Evolutionary conservation across 805 yeast species (phyloP).

Genomic region (Starmera caribaea): DNA sequence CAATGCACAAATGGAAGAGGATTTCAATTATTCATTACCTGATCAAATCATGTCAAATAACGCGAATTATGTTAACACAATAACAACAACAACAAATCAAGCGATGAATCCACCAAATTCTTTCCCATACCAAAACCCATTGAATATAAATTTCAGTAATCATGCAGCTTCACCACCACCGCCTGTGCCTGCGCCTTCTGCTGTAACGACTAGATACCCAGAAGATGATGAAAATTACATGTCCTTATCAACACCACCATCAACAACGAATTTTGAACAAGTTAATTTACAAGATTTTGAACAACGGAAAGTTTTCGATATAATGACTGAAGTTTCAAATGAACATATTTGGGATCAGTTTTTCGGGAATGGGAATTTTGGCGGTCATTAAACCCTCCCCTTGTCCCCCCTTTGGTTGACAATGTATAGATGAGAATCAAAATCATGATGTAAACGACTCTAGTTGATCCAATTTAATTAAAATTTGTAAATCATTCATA

Average conservation of each 20-base stretch:
- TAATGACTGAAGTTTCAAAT: conserved; percentile 46
- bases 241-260: conserved; percentile 15
- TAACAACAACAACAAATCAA: no score
- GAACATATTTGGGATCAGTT: conserved; percentile 66
- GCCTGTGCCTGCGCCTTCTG: not conserved
- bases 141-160: conserved; percentile 8
- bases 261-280: not conserved
- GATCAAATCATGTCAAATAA: no score
- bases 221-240: conserved; percentile 10
- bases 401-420: no score
- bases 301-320: conserved; percentile 46
- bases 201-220: not conserved
- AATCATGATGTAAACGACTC: no score
- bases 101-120: no score
- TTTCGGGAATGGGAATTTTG: conserved; percentile 24
- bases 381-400: no score
- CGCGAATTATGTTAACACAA: no score
- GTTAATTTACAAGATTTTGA: conserved; percentile 24
- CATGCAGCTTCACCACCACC: not conserved
- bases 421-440: no score
- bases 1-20: not conserved
- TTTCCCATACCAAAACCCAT: no score
- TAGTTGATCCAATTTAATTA: no score
- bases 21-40: no score
- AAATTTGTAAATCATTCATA: no score